Conservation (phyloP, 257 asterid species). For the Penstemon davidsonii region DNA sequence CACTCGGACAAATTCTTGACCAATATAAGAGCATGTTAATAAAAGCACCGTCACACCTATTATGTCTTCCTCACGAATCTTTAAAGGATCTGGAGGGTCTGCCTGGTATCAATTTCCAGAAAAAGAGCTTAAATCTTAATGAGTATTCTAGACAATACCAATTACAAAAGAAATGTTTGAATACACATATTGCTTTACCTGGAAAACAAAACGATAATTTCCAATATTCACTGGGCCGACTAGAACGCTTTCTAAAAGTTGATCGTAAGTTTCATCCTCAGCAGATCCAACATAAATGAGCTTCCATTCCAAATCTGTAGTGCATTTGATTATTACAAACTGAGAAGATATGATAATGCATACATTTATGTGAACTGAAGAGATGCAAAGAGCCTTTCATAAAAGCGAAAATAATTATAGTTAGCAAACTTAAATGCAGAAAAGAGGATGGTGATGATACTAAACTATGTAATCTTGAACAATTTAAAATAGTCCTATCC, state of each 20-base stretch:
- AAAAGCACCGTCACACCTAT: constrained; percentile 93
- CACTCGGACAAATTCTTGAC: constrained; percentile 90
- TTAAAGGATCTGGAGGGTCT: constrained; percentile 92
- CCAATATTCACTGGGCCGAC: constrained; percentile 96
- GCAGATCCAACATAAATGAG: constrained; percentile 95
- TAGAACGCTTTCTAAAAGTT: constrained; percentile 86
- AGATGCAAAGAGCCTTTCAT: constrained; percentile 4
- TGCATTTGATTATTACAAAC: background rate
- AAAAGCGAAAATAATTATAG: constrained; percentile 3
- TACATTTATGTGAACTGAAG: background rate
- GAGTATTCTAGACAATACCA: no score
- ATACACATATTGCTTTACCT: constrained; percentile 40
- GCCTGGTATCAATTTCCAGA: constrained; percentile 50
- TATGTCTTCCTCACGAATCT: constrained; percentile 95
- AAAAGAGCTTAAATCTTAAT: no score
- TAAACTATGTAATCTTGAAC: background rate
- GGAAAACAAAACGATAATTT: constrained; percentile 79
- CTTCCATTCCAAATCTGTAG: constrained; percentile 90
- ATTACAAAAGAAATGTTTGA: no score
- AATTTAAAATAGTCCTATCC: background rate
- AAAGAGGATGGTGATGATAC: background rate
- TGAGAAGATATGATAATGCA: background rate
- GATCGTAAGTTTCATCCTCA: constrained; percentile 94
- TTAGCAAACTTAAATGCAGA: background rate
- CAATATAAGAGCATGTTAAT: constrained; percentile 87